Percentiles rank a stretch among this genome's conserved stretches.
Conservation (phyloP, 805 yeast genomes). For the Saccharomycopsis sp. region DNA sequence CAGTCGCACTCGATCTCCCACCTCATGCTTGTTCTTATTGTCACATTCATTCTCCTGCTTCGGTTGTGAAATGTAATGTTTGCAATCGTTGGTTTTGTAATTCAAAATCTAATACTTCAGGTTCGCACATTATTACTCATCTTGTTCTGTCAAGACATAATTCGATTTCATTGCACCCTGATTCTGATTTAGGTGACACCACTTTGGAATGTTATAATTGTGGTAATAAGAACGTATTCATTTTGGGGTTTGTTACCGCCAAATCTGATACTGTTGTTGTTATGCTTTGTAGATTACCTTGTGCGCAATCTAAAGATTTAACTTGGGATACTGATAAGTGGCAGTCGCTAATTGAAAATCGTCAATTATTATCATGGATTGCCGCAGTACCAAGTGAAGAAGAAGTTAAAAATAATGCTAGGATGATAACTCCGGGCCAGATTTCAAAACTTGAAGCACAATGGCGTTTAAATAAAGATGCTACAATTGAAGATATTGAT, state of each 20-base stretch:
- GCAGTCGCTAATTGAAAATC: conserved; percentile 78
- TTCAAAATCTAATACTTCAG: conserved; percentile 41
- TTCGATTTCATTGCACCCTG: conserved; percentile 65
- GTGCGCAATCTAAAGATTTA: conserved; percentile 66
- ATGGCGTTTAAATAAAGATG: conserved; percentile 70
- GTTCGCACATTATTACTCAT: conserved; percentile 83
- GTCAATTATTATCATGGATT: conserved; percentile 77
- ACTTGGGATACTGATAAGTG: conserved; percentile 87
- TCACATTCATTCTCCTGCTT: conserved; percentile 55
- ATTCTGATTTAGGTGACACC: conserved; percentile 81
- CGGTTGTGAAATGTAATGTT: conserved; percentile 67
- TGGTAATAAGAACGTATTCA: conserved; percentile 73
- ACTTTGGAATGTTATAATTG: conserved; percentile 86
- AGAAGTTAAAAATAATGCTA: conserved; percentile 38
- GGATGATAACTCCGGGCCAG: conserved; percentile 53
- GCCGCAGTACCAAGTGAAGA: conserved; percentile 64
- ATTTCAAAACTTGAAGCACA: conserved; percentile 68
- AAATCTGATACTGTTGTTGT: conserved; percentile 83
- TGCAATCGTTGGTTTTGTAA: conserved; percentile 92
- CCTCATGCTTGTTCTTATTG: conserved; percentile 60
- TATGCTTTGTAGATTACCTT: conserved; percentile 79
- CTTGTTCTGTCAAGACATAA: conserved; percentile 75
- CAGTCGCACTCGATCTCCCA: conserved; percentile 24
- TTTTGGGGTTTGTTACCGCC: conserved; percentile 82
- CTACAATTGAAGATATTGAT: conserved; percentile 63